phyloP scores from a whole-genome alignment of 2,329 filamentous ascomycete genomes.

The Phaeosphaeriaceae sp. region DNA sequence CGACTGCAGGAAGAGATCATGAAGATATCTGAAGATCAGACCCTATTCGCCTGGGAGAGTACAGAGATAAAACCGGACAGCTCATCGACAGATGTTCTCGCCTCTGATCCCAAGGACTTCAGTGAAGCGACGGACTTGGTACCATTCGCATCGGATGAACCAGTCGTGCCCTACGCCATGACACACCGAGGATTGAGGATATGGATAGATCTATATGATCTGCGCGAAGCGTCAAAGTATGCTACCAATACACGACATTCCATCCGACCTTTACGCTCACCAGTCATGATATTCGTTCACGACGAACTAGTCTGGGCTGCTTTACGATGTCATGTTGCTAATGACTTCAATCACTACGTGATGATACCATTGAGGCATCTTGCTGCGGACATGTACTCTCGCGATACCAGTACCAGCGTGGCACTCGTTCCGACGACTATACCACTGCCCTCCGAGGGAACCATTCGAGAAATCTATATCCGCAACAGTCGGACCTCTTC shows the following conservation, averaged over 20 bases:
- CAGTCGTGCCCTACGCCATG: slow-evolving; percentile 13
- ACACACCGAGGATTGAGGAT: slow-evolving; percentile 23
- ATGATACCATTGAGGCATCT: slow-evolving; percentile 14
- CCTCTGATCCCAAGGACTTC: slow-evolving; percentile 19
- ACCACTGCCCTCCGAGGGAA: neutral
- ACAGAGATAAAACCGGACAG: slow-evolving; percentile 1
- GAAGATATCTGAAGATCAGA: slow-evolving; percentile 24
- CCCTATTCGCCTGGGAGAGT: slow-evolving; percentile 25
- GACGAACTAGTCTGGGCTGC: slow-evolving; percentile 13
- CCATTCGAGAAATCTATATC: slow-evolving; percentile 17
- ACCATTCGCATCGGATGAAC: slow-evolving; percentile 15
- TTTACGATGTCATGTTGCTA: slow-evolving; percentile 13
- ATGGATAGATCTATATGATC: slow-evolving; percentile 8
- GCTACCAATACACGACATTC: neutral
- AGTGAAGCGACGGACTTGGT: slow-evolving; percentile 9
- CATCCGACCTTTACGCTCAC: slow-evolving; percentile 12
- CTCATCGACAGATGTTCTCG: slow-evolving; percentile 13
- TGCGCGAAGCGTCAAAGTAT: neutral
- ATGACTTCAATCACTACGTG: slow-evolving; percentile 17
- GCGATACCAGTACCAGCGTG: slow-evolving; percentile 13
- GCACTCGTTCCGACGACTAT: neutral
- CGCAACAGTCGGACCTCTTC: slow-evolving; percentile 11
- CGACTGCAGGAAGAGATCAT: slow-evolving; percentile 36
- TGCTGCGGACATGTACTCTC: slow-evolving; percentile 13
- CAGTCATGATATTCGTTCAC: slow-evolving; percentile 13